A percentile compares a stretch with the other conserved stretches of the same genome.
phyloP scores from a whole-genome alignment of 768 basidiomycete species.

The Pisolithus tinctorius region DNA sequence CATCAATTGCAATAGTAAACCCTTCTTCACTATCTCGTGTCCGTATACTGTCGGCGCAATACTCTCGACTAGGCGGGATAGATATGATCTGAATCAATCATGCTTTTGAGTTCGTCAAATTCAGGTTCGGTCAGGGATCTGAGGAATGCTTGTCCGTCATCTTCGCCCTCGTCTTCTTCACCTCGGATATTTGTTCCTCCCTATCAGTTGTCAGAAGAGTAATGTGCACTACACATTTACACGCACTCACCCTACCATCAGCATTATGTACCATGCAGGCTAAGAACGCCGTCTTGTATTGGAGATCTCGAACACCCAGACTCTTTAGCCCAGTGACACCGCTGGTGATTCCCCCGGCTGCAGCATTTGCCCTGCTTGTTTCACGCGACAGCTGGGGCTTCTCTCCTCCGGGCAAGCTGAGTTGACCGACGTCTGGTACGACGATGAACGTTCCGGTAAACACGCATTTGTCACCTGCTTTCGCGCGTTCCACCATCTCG shows the following conservation, averaged over 20 bases:
- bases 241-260: slow-evolving; percentile 69
- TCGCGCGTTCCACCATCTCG: slow-evolving; percentile 97
- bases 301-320: slow-evolving; percentile 89
- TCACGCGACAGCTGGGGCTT: slow-evolving; percentile 87
- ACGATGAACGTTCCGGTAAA: slow-evolving; percentile 98
- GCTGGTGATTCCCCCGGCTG: slow-evolving; percentile 59
- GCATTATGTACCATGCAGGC: slow-evolving; percentile 96
- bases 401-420: slow-evolving; percentile 92
- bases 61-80: slow-evolving; percentile 88
- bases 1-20: slow-evolving; percentile 92
- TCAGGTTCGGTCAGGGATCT: slow-evolving; percentile 88
- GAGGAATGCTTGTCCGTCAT: slow-evolving; percentile 78
- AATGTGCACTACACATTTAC: not conserved
- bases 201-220: slow-evolving; percentile 31
- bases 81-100: slow-evolving; percentile 94
- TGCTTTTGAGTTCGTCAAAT: slow-evolving; percentile 87
- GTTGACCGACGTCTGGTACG: slow-evolving; percentile 95
- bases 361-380: slow-evolving; percentile 53
- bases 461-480: slow-evolving; percentile 97
- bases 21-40: slow-evolving; percentile 99
- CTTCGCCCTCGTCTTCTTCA: slow-evolving; percentile 75
- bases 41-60: slow-evolving; percentile 99
- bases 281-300: slow-evolving; percentile 98
- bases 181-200: slow-evolving; percentile 84
- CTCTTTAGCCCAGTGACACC: slow-evolving; percentile 95